Conservation (phyloP, 306 rosid species). For the Lathyrus sativus region DNA sequence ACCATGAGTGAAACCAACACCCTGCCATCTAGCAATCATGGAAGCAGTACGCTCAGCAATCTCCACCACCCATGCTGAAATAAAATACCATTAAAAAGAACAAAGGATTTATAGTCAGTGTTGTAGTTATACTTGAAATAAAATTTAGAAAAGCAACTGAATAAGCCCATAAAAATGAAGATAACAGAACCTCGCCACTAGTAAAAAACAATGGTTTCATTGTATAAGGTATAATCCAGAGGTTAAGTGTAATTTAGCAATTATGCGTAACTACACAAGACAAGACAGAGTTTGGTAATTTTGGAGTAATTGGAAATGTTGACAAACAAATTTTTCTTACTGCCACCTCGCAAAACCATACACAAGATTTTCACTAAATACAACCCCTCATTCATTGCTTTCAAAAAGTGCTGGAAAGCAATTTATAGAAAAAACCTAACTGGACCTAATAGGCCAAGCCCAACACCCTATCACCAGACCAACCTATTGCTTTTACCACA, state of each 20-base stretch:
- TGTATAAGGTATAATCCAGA: background rate
- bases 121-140: slow-evolving; percentile 6
- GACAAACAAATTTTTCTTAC: slow-evolving; percentile 1
- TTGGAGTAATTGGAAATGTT: background rate
- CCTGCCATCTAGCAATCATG: slow-evolving; percentile 94
- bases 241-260: background rate
- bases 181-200: background rate
- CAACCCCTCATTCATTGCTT: background rate
- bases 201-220: background rate
- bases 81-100: slow-evolving; percentile 33
- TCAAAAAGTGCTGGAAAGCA: background rate
- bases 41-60: slow-evolving; percentile 94
- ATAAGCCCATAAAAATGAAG: slow-evolving; percentile 4
- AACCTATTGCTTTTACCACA: background rate
- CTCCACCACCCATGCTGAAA: slow-evolving; percentile 92
- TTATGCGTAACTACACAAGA: background rate
- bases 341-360: background rate
- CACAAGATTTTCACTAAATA: background rate
- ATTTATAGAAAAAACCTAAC: background rate
- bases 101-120: slow-evolving; percentile 20
- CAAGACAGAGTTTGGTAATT: background rate
- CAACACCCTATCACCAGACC: background rate
- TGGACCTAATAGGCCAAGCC: background rate
- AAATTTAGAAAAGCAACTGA: background rate
- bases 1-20: slow-evolving; percentile 98